Evolutionary conservation across 768 basidiomycete species (phyloP), one percentile per base, ranked within the genome.

Genomic region (Mycena capillaripes): DNA sequence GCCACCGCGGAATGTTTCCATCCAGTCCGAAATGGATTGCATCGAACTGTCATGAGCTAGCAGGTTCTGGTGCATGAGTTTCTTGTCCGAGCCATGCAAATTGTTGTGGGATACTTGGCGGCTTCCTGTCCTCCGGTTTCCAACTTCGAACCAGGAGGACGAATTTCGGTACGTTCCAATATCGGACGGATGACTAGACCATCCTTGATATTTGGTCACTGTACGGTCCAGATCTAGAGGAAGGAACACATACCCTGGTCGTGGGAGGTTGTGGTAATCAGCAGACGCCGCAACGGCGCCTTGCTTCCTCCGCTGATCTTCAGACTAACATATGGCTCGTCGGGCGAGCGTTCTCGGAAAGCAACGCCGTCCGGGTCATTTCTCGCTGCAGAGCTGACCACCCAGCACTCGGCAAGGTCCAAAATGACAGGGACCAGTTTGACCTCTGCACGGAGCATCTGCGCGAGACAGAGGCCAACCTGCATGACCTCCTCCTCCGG

Each of bases 371-470:
- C 29, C n/a, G 42, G 44, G 48, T 29, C n/a, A 62, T 9, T 62
- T 27, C 42, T 46, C 29, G 46, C 25, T 4, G 60, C 60, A 19
- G 44, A 48, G 10, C 29, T 21, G 30, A 62, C 60, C 19, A 11
- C 21, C 60, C 60, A 62, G 46, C 48, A 62, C 21, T 62, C 44
- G 29, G 60, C 60, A 17, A 62, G 44, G 14, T 62, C 30, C 44
- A 62, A 48, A 42, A 62, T 62, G 44, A 62, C 23, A 4, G 36
- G 57, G 40, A 38, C 36, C 11, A 59, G 38, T 17, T 59, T 59
- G n/a, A 29, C 23, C 17, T 40, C 23, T 59, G 4, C 40, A 27
- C 38, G 38, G 3, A 59, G 58, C 38, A 40, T 59, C 7, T 38
- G 36, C 1, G 38, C 36, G 12, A 42, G 38, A 29, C 36, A 42